A percentile compares a stretch with the other conserved stretches of the same genome.
These are phyloP conservation scores for Botrytis tulipae DNA, from an alignment of 2,329 filamentous ascomycete genomes.

Conservation along the genomic window DNA sequence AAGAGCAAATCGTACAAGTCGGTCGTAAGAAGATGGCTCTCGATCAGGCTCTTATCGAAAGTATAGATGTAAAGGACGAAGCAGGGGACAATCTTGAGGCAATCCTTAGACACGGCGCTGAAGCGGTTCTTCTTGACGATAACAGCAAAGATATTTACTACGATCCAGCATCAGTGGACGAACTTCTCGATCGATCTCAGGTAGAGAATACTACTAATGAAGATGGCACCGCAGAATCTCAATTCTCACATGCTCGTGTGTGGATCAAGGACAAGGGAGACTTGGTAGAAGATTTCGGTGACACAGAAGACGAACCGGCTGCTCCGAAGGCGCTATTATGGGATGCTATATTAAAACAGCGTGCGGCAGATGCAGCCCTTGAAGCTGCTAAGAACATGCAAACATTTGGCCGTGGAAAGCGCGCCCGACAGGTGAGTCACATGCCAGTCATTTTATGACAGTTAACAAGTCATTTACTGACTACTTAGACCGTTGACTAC, in stretches of 20 bases:
- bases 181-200: slow-evolving; percentile 81
- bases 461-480: neutral
- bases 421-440: slow-evolving; percentile 43
- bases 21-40: slow-evolving; percentile 94
- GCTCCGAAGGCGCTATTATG: slow-evolving; percentile 70
- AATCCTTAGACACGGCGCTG: slow-evolving; percentile 82
- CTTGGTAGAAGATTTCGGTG: slow-evolving; percentile 62
- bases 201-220: slow-evolving; percentile 69
- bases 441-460: slow-evolving; percentile 1
- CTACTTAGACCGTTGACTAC: slow-evolving; percentile 26
- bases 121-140: slow-evolving; percentile 78
- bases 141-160: slow-evolving; percentile 75
- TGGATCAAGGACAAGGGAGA: slow-evolving; percentile 81
- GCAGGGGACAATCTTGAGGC: slow-evolving; percentile 78
- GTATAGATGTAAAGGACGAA: slow-evolving; percentile 81
- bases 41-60: slow-evolving; percentile 91
- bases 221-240: slow-evolving; percentile 66
- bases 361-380: slow-evolving; percentile 74
- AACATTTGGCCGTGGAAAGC: slow-evolving; percentile 80
- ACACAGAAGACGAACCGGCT: slow-evolving; percentile 50
- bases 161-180: slow-evolving; percentile 78
- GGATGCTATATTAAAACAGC: slow-evolving; percentile 84
- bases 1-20: slow-evolving; percentile 95
- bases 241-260: slow-evolving; percentile 86
- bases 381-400: slow-evolving; percentile 68